Evolutionary conservation across 2,329 filamentous ascomycete genomes (phyloP).

Genomic region (Fusarium sambucinum): DNA sequence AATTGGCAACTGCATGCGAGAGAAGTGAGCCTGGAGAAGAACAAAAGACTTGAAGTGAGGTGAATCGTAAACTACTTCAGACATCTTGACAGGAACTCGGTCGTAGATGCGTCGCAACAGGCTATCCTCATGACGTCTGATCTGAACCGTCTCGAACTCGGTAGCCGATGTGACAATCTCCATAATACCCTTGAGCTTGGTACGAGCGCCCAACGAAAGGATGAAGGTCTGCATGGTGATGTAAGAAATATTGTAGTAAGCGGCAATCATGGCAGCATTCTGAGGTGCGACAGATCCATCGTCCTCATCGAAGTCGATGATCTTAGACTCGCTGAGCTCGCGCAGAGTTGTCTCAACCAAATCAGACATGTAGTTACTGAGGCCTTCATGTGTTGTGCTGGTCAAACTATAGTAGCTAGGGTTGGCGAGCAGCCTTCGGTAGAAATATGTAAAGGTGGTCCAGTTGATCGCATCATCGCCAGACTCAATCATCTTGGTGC

Average conservation of each 20-base stretch:
- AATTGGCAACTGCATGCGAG: slow-evolving; percentile 93
- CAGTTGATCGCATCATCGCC: slow-evolving; percentile 98
- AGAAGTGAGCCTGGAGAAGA: slow-evolving; percentile 97
- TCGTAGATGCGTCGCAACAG: slow-evolving; percentile 94
- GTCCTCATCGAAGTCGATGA: slow-evolving; percentile 94
- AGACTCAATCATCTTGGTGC: slow-evolving; percentile 93
- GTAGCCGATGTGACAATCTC: slow-evolving; percentile 98
- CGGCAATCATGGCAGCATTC: slow-evolving; percentile 97
- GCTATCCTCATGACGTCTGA: slow-evolving; percentile 89
- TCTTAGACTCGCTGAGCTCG: slow-evolving; percentile 91
- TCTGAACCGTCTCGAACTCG: slow-evolving; percentile 95
- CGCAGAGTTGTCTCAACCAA: slow-evolving; percentile 92
- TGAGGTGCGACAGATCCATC: slow-evolving; percentile 90
- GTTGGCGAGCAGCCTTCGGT: slow-evolving; percentile 92
- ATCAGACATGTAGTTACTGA: slow-evolving; percentile 95
- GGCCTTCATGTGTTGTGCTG: slow-evolving; percentile 88
- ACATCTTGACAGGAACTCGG: slow-evolving; percentile 94
- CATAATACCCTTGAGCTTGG: slow-evolving; percentile 95
- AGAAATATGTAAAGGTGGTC: slow-evolving; percentile 99
- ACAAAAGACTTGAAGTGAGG: slow-evolving; percentile 99
- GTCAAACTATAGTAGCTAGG: slow-evolving; percentile 95
- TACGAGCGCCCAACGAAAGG: slow-evolving; percentile 86
- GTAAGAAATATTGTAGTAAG: slow-evolving; percentile 99
- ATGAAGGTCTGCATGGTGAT: slow-evolving; percentile 99
- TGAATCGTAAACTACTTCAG: slow-evolving; percentile 86